A percentile compares a stretch with the other conserved stretches of the same genome.
phyloP scores from a whole-genome alignment of 768 basidiomycete genomes.

The Mycena chlorophos region DNA sequence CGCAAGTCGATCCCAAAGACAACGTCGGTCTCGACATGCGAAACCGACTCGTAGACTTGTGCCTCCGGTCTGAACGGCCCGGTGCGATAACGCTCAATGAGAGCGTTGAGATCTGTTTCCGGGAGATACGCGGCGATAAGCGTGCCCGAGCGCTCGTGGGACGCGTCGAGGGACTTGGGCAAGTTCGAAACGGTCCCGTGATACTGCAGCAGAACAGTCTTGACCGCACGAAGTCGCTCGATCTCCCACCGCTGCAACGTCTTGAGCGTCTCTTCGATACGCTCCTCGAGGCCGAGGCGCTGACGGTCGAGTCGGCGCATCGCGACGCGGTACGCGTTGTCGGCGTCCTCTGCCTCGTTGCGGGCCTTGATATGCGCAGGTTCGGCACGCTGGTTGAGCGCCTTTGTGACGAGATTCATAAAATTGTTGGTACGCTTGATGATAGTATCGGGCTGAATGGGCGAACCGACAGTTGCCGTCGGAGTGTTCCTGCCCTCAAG shows the following conservation, averaged over 20 bases:
- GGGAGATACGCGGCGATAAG: constrained; percentile 85
- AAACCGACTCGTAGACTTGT: constrained; percentile 82
- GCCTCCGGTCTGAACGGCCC: constrained; percentile 88
- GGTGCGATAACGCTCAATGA: constrained; percentile 91
- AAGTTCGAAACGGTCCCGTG: constrained; percentile 77
- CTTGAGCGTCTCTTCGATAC: constrained; percentile 81
- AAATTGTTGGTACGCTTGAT: constrained; percentile 70
- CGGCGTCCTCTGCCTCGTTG: constrained; percentile 78
- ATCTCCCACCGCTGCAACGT: constrained; percentile 81
- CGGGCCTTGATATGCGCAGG: constrained; percentile 70
- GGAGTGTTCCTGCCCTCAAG: constrained; percentile 41
- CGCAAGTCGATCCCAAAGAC: constrained; percentile 91
- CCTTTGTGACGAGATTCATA: constrained; percentile 72
- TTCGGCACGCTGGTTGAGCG: constrained; percentile 56
- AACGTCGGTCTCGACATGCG: constrained; percentile 81
- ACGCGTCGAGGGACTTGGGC: constrained; percentile 63
- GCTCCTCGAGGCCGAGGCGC: constrained; percentile 82
- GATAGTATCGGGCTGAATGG: constrained; percentile 48
- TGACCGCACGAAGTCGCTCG: constrained; percentile 80
- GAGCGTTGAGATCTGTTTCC: constrained; percentile 79
- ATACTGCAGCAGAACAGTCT: constrained; percentile 86
- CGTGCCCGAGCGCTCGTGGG: constrained; percentile 69
- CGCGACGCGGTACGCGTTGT: constrained; percentile 74
- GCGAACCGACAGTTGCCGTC: constrained; percentile 24
- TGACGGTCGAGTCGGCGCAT: constrained; percentile 84